Conservation (phyloP, 495 filamentous ascomycete genomes). For the Pyronema omphalodes region DNA sequence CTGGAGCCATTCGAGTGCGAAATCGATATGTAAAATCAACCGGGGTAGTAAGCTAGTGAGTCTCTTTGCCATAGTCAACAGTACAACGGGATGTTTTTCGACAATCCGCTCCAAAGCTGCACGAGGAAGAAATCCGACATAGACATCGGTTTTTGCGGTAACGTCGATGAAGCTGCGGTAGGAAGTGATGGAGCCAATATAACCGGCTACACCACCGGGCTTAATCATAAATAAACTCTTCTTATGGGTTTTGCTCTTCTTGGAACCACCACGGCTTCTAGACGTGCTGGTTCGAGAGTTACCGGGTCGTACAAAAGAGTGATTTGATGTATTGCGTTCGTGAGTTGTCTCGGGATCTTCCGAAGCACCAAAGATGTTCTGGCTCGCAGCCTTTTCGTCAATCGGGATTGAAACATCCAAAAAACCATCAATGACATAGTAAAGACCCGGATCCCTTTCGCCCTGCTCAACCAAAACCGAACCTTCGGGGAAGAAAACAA, state of each 20-base stretch:
- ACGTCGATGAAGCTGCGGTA: conserved; percentile 94
- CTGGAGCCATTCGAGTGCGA: conserved; percentile 94
- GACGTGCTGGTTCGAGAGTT: not conserved
- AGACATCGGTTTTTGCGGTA: conserved; percentile 92
- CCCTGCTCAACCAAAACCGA: conserved; percentile 95
- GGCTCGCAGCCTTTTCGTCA: conserved; percentile 29
- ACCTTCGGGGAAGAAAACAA: conserved; percentile 89
- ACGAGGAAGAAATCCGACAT: conserved; percentile 84
- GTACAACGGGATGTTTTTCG: conserved; percentile 75
- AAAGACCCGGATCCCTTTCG: conserved; percentile 84
- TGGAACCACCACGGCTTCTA: not conserved
- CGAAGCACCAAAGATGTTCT: conserved; percentile 19
- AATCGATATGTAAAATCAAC: conserved; percentile 92
- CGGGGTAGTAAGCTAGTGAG: conserved; percentile 75
- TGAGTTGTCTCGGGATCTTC: conserved; percentile 34
- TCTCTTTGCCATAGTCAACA: conserved; percentile 88
- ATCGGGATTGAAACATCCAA: conserved; percentile 69
- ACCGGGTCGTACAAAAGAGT: conserved; percentile 25
- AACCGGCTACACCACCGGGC: conserved; percentile 85
- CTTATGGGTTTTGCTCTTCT: conserved; percentile 30
- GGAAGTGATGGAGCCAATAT: conserved; percentile 80
- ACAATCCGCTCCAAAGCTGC: conserved; percentile 77
- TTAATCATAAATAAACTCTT: conserved; percentile 76
- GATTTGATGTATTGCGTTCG: conserved; percentile 31
- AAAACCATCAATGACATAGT: conserved; percentile 96